Evolutionary conservation across 2,329 filamentous ascomycete species (phyloP).

Genomic region (Parastagonospora avenae): DNA sequence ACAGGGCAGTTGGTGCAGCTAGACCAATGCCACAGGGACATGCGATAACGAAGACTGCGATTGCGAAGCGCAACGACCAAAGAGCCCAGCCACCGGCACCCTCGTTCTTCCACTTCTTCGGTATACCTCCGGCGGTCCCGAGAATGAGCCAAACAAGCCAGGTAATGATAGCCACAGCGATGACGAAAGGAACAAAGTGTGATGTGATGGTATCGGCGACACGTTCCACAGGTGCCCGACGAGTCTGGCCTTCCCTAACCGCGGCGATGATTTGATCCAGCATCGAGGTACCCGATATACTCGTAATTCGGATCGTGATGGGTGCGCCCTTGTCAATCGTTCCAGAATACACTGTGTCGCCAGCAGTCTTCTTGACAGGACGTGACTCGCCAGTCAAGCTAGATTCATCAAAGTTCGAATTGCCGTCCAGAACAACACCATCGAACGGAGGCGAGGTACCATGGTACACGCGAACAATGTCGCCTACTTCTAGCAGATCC

Average conservation of each 20-base stretch:
- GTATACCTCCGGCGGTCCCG: constrained; percentile 63
- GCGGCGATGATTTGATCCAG: constrained; percentile 79
- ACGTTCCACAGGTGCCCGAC: constrained; percentile 75
- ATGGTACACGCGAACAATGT: constrained; percentile 71
- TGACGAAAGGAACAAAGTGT: constrained; percentile 78
- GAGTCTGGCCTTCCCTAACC: constrained; percentile 78
- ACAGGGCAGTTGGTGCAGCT: constrained; percentile 83
- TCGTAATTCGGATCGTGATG: constrained; percentile 67
- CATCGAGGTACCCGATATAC: constrained; percentile 72
- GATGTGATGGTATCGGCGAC: constrained; percentile 74
- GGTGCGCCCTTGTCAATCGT: constrained; percentile 74
- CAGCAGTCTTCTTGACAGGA: constrained; percentile 65
- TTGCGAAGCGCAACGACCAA: constrained; percentile 82
- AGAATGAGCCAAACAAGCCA: constrained; percentile 75
- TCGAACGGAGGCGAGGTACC: constrained; percentile 87
- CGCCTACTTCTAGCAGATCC: constrained; percentile 66
- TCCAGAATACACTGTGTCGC: constrained; percentile 72
- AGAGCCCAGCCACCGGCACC: constrained; percentile 68
- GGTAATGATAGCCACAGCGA: constrained; percentile 69
- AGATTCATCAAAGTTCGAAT: constrained; percentile 81
- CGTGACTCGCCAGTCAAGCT: constrained; percentile 83
- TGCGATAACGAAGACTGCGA: constrained; percentile 84
- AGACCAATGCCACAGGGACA: constrained; percentile 84
- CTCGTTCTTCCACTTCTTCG: constrained; percentile 60
- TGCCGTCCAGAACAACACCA: constrained; percentile 63